A percentile compares a stretch with the other conserved stretches of the same genome.
These are phyloP conservation scores for Ophiostoma triangulosporum DNA, from an alignment of 2,329 filamentous ascomycete genomes.

Conservation along the genomic window DNA sequence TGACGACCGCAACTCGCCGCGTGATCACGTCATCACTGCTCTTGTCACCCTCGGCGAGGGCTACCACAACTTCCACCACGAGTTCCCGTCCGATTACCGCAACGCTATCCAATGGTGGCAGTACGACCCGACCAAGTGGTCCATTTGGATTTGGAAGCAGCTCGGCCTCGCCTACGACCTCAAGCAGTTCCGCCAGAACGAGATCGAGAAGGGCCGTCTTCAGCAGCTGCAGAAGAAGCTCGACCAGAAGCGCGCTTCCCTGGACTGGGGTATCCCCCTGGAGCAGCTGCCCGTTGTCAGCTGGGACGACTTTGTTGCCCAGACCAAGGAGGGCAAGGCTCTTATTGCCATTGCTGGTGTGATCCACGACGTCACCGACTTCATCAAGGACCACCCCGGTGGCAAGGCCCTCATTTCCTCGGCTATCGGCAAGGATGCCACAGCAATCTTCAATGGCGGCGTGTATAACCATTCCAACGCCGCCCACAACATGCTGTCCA, in stretches of 20 bases:
- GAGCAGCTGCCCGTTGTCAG: constrained; percentile 75
- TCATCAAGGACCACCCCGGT: constrained; percentile 84
- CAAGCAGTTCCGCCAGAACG: constrained; percentile 82
- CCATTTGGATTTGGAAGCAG: constrained; percentile 73
- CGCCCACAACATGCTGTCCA: constrained; percentile 76
- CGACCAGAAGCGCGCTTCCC: constrained; percentile 66
- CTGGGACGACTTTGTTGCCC: constrained; percentile 74
- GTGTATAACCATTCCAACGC: constrained; percentile 85
- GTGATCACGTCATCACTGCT: constrained; percentile 77
- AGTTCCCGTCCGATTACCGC: constrained; percentile 86
- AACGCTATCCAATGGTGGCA: constrained; percentile 86
- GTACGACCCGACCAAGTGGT: constrained; percentile 87
- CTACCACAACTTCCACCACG: constrained; percentile 94
- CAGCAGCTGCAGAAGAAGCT: constrained; percentile 90
- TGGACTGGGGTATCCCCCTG: constrained; percentile 78
- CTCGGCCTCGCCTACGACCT: constrained; percentile 73
- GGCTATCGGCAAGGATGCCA: constrained; percentile 75
- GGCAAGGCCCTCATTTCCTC: constrained; percentile 75
- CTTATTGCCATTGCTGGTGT: constrained; percentile 71
- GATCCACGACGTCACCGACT: constrained; percentile 71
- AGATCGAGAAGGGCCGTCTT: constrained; percentile 82
- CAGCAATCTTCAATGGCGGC: constrained; percentile 83
- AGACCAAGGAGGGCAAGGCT: constrained; percentile 64
- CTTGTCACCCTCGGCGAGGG: constrained; percentile 72
- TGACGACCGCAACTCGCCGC: constrained; percentile 81